These are phyloP conservation scores for Xylariaceae sp. DNA, from an alignment of 2,329 filamentous ascomycete genomes.

Conservation along the genomic window DNA sequence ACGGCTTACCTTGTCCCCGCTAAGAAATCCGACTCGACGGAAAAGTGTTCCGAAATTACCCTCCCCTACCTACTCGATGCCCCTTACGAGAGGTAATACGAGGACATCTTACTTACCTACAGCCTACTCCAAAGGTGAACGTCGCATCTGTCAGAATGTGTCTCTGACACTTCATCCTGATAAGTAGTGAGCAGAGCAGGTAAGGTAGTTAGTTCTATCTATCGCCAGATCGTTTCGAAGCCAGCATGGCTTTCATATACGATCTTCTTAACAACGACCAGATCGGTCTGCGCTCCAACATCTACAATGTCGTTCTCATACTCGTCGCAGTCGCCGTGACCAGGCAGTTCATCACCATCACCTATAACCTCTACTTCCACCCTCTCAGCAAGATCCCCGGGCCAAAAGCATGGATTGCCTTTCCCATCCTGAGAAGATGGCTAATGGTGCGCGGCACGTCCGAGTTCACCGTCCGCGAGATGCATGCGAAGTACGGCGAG, in stretches of 20 bases:
- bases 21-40: no score
- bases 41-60: no score
- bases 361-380: conserved; percentile 30
- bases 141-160: no score
- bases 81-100: no score
- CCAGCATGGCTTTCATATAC: neutral
- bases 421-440: conserved; percentile 17
- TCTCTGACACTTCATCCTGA: neutral
- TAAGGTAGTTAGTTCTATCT: neutral
- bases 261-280: neutral
- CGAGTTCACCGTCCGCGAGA: conserved; percentile 20
- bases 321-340: neutral
- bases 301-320: neutral
- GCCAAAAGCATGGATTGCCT: conserved; percentile 25
- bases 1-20: no score
- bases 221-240: neutral
- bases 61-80: no score
- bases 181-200: neutral
- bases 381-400: conserved; percentile 25
- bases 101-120: no score
- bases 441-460: conserved; percentile 19
- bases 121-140: no score
- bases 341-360: conserved; percentile 1
- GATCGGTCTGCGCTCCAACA: neutral
- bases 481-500: conserved; percentile 25